Percentiles rank a stretch among this genome's conserved stretches.
phyloP scores from a whole-genome alignment of 2,329 filamentous ascomycete genomes.

The Penicillium sclerotigenum region DNA sequence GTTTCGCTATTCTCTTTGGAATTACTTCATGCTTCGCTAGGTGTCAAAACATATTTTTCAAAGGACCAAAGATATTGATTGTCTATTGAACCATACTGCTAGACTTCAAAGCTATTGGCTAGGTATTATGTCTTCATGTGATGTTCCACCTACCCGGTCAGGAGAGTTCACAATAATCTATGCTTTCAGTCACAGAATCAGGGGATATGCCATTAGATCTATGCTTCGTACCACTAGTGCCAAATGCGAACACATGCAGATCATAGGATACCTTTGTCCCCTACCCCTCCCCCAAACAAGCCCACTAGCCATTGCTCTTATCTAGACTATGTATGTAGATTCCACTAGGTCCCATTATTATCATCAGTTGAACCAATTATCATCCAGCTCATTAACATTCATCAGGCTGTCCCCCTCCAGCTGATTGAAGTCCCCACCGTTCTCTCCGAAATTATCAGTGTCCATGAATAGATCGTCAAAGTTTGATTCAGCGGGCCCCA shows the following conservation, averaged over 20 bases:
- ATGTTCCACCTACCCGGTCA: neutral
- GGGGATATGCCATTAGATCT: neutral
- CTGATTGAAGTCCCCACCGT: constrained; percentile 32
- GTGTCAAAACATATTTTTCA: neutral
- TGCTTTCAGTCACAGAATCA: neutral
- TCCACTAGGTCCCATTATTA: neutral
- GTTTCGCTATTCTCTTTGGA: neutral
- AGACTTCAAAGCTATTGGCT: neutral
- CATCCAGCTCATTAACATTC: constrained; percentile 42
- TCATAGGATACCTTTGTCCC: constrained; percentile 7
- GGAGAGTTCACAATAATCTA: neutral
- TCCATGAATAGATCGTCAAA: constrained; percentile 48
- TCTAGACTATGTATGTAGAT: neutral
- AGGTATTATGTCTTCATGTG: neutral
- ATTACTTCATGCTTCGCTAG: neutral
- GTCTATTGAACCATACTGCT: neutral
- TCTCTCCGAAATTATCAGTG: constrained; percentile 36
- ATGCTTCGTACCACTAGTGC: constrained; percentile 8
- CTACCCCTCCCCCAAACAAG: neutral
- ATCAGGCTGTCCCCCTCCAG: constrained; percentile 38
- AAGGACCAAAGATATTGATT: neutral
- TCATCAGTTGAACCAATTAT: constrained; percentile 39
- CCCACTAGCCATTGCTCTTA: neutral
- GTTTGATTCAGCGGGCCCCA: constrained; percentile 42
- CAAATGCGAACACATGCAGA: constrained; percentile 12